Evolutionary conservation across 116 monocot genomes (phyloP).

Genomic region (Trichopus zeylanicus): DNA sequence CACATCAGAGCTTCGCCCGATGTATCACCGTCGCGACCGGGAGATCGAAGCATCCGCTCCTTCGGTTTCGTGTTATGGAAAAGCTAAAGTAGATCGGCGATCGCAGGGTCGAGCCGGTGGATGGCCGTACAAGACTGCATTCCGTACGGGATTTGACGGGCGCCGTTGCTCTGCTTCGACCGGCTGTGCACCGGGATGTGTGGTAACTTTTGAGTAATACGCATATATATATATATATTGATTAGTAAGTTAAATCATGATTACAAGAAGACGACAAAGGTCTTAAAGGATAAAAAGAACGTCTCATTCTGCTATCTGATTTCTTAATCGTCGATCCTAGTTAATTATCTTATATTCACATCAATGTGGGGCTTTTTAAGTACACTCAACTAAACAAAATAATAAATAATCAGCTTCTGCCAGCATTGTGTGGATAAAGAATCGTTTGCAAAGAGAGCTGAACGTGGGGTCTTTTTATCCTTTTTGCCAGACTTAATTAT

Average conservation of each 20-base stretch:
- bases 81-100: neutral
- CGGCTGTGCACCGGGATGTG: neutral
- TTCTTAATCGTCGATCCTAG: neutral
- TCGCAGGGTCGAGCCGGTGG: neutral
- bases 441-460: no score
- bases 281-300: neutral
- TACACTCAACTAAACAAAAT: neutral
- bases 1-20: neutral
- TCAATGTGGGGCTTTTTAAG: neutral
- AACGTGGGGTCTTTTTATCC: neutral
- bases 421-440: no score
- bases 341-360: neutral
- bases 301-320: neutral
- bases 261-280: neutral
- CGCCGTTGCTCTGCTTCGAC: neutral
- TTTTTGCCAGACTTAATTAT: no score
- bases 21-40: no score
- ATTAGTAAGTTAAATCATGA: neutral
- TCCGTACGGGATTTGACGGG: neutral
- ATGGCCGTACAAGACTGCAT: neutral
- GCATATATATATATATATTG: neutral
- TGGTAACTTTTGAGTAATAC: neutral
- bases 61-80: no score
- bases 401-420: neutral
- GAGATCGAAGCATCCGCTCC: neutral